Evolutionary conservation across 108 stramenopile genomes (phyloP).

Genomic region (Fistulifera solaris): DNA sequence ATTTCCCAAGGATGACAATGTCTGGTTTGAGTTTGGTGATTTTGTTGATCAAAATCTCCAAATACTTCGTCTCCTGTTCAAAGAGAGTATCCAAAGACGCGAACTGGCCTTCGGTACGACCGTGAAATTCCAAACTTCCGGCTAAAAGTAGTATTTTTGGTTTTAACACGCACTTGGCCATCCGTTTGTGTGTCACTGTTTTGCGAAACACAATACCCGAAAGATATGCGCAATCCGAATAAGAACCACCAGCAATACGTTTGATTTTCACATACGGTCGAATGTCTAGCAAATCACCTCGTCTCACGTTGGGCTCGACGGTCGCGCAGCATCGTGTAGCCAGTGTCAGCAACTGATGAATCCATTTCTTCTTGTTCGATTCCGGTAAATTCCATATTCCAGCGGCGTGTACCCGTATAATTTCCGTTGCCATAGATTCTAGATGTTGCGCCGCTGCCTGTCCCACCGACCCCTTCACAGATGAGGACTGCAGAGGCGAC

Average conservation of each 20-base stretch:
- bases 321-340: slow-evolving; percentile 76
- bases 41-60: slow-evolving; percentile 88
- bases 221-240: slow-evolving; percentile 74
- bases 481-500: neutral
- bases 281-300: slow-evolving; percentile 80
- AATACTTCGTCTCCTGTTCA: slow-evolving; percentile 92
- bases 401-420: slow-evolving; percentile 64
- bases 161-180: slow-evolving; percentile 58
- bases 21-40: slow-evolving; percentile 86
- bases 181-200: slow-evolving; percentile 82
- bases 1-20: slow-evolving; percentile 73
- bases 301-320: slow-evolving; percentile 81
- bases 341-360: slow-evolving; percentile 65
- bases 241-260: slow-evolving; percentile 77
- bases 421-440: slow-evolving; percentile 21
- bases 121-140: slow-evolving; percentile 83
- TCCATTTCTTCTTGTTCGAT: slow-evolving; percentile 23
- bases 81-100: slow-evolving; percentile 84
- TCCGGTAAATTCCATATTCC: slow-evolving; percentile 39
- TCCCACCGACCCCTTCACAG: slow-evolving; percentile 3
- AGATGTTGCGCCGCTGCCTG: slow-evolving; percentile 16
- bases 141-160: slow-evolving; percentile 88
- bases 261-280: slow-evolving; percentile 60
- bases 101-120: neutral
- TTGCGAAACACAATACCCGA: slow-evolving; percentile 89